phyloP scores from a whole-genome alignment of 257 asterid species.

The Fraxinus excelsior region DNA sequence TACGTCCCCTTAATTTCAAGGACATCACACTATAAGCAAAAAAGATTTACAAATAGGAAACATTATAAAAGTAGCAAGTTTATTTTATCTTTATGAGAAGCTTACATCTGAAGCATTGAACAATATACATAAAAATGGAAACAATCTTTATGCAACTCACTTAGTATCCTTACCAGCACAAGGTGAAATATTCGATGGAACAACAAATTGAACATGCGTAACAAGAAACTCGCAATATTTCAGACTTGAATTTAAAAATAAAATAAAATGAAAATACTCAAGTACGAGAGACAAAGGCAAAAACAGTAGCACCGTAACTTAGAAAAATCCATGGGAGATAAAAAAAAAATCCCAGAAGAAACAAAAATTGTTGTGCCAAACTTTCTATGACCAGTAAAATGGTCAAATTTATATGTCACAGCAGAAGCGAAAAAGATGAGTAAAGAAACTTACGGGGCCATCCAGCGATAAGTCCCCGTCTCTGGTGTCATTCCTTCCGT shows the following conservation, averaged over 20 bases:
- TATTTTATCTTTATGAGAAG: not conserved
- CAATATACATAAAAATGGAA: no score
- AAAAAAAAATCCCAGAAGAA: not conserved
- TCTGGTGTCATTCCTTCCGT: constrained; percentile 44
- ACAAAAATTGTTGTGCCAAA: not conserved
- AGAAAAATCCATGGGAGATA: not conserved
- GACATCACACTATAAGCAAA: no score
- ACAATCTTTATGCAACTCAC: not conserved
- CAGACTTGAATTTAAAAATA: not conserved
- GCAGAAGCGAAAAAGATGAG: not conserved
- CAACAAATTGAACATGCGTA: not conserved
- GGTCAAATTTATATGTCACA: not conserved
- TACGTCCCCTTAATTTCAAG: no score
- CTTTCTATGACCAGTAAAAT: not conserved
- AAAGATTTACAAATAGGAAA: no score
- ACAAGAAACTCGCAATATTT: not conserved
- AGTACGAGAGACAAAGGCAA: not conserved
- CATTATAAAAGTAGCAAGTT: no score
- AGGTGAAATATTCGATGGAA: not conserved
- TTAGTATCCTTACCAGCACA: not conserved
- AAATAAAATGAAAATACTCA: not conserved
- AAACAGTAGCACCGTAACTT: not conserved
- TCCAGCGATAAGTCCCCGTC: constrained; percentile 70
- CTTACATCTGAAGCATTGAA: no score
- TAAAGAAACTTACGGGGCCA: constrained; percentile 63